Evolutionary conservation across 352 stramenopile species (phyloP).

Genomic region (Blastocystis sp.): DNA sequence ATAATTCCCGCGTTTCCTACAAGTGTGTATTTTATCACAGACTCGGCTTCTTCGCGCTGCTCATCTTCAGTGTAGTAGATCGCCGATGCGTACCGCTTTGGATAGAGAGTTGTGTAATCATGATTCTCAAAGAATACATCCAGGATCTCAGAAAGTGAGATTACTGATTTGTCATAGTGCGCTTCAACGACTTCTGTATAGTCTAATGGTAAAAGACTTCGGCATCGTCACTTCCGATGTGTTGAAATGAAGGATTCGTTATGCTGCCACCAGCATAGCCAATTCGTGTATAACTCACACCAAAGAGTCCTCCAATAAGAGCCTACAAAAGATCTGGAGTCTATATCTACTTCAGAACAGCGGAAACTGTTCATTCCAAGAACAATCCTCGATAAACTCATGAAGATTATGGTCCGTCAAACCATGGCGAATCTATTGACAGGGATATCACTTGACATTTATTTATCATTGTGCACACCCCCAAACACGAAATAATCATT

Average conservation of each 20-base stretch:
- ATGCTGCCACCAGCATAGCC: neutral
- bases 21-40: neutral
- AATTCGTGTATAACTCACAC: constrained; percentile 12
- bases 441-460: neutral
- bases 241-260: constrained; percentile 7
- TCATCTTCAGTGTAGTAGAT: neutral
- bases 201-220: neutral
- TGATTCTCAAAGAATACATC: constrained; percentile 57
- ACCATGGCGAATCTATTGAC: neutral
- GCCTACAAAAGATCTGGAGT: neutral
- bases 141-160: constrained; percentile 14
- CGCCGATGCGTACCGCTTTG: neutral
- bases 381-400: constrained; percentile 48
- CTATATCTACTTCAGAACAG: constrained; percentile 10
- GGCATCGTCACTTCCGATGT: neutral
- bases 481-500: too few relatives aligned
- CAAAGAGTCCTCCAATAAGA: constrained; percentile 24
- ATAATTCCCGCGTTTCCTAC: neutral
- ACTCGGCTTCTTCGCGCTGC: constrained; percentile 10
- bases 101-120: neutral
- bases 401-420: neutral
- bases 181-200: constrained; percentile 46
- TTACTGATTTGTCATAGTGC: constrained; percentile 11
- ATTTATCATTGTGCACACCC: too few relatives aligned
- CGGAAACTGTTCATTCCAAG: constrained; percentile 53